Conservation (phyloP, 495 filamentous ascomycete genomes). For the Copromyces sp. region DNA sequence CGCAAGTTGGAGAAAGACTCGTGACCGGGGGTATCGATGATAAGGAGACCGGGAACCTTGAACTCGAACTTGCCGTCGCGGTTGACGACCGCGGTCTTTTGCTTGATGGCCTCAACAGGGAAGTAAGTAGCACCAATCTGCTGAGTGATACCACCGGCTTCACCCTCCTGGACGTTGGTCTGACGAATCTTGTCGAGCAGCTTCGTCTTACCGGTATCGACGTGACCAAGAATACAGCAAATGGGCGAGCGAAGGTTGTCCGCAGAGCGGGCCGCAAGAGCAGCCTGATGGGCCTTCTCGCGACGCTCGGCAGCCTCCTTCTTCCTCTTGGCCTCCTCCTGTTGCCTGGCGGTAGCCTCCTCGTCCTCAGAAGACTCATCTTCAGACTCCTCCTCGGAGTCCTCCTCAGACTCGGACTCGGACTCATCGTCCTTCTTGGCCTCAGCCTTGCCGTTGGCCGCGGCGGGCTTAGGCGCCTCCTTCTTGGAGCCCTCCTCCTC, state of each 20-base stretch:
- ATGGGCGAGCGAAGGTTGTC: slow-evolving; percentile 95
- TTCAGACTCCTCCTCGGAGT: slow-evolving; percentile 27
- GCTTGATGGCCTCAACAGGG: slow-evolving; percentile 82
- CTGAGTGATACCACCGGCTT: slow-evolving; percentile 99
- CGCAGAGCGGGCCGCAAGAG: slow-evolving; percentile 81
- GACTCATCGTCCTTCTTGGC: slow-evolving; percentile 10
- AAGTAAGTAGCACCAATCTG: slow-evolving; percentile 99
- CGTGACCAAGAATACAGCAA: slow-evolving; percentile 98
- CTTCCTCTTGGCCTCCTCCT: slow-evolving; percentile 63
- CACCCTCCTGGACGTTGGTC: slow-evolving; percentile 98
- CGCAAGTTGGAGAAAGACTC: slow-evolving; percentile 99
- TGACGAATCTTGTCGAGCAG: slow-evolving; percentile 96
- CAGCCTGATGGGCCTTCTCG: slow-evolving; percentile 81
- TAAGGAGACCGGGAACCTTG: slow-evolving; percentile 92
- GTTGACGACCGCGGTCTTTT: slow-evolving; percentile 92
- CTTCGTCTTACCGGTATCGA: slow-evolving; percentile 99
- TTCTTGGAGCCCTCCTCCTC: slow-evolving; percentile 51
- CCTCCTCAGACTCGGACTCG: slow-evolving; percentile 19
- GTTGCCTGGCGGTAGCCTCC: slow-evolving; percentile 53
- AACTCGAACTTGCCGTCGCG: slow-evolving; percentile 83
- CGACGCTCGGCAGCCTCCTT: slow-evolving; percentile 84
- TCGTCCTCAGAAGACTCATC: slow-evolving; percentile 61
- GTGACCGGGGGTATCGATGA: slow-evolving; percentile 99
- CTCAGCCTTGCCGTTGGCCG: slow-evolving; percentile 18
- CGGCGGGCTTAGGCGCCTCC: slow-evolving; percentile 23